Conservation (phyloP, 805 yeast species). For the Ogataea minuta region DNA sequence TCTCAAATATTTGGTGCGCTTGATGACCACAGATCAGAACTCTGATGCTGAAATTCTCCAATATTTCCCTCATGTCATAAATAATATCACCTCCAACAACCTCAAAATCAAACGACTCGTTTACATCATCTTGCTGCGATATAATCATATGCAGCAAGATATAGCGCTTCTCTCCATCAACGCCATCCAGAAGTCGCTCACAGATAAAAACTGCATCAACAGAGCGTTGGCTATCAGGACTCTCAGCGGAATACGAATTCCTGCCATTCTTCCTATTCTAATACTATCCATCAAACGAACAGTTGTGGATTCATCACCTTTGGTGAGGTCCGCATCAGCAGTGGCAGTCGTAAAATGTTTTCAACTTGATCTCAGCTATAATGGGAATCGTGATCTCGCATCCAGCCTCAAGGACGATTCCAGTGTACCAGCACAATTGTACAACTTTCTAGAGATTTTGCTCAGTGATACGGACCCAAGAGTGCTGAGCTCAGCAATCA, state of each 20-base stretch:
- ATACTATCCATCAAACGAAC: conserved; percentile 69
- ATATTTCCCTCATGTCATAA: conserved; percentile 83
- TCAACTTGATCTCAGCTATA: conserved; percentile 32
- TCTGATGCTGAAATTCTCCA: conserved; percentile 40
- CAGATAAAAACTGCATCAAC: conserved; percentile 64
- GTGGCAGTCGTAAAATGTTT: conserved; percentile 65
- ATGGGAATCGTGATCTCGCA: conserved; percentile 13
- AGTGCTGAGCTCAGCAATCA: conserved; percentile 71
- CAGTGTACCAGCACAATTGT: conserved; percentile 48
- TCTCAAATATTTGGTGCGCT: conserved; percentile 51
- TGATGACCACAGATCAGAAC: conserved; percentile 34
- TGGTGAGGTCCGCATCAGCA: conserved; percentile 79
- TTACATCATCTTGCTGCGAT: conserved; percentile 67
- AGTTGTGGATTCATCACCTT: conserved; percentile 66
- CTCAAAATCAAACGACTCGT: conserved; percentile 72
- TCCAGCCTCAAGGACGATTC: conserved; percentile 27
- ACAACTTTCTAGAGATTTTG: conserved; percentile 48
- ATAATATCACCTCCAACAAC: conserved; percentile 71
- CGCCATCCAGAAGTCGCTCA: conserved; percentile 80
- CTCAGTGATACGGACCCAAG: conserved; percentile 61
- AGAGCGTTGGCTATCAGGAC: conserved; percentile 76
- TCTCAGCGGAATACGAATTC: conserved; percentile 77
- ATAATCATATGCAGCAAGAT: conserved; percentile 83
- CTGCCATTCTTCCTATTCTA: conserved; percentile 78
- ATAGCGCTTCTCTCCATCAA: conserved; percentile 87